These are phyloP conservation scores for Termitomyces heimii DNA, from an alignment of 768 basidiomycete species.

Conservation along the genomic window DNA sequence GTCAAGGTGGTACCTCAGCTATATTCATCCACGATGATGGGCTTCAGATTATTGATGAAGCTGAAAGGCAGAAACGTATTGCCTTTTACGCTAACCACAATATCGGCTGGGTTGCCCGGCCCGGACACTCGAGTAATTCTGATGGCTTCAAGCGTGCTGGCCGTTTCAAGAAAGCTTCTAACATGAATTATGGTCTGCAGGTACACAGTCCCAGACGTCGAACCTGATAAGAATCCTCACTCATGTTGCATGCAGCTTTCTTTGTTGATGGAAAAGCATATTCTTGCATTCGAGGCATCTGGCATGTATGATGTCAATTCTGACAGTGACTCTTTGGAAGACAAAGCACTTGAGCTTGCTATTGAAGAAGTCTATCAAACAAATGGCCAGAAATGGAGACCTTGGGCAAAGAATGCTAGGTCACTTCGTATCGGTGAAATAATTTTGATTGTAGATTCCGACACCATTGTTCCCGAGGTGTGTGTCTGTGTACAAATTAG, in stretches of 20 bases:
- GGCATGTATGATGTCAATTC: conserved; percentile 28
- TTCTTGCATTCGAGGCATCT: conserved; percentile 38
- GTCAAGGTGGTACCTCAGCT: conserved; percentile 79
- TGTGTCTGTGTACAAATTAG: neutral
- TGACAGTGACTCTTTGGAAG: conserved; percentile 51
- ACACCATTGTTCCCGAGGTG: conserved; percentile 73
- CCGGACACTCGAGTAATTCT: conserved; percentile 52
- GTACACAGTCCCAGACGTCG: conserved; percentile 17
- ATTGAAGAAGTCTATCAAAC: conserved; percentile 67
- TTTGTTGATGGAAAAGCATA: conserved; percentile 53
- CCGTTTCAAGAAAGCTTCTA: conserved; percentile 87
- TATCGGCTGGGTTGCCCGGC: conserved; percentile 83
- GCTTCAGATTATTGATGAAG: conserved; percentile 56
- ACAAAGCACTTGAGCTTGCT: conserved; percentile 65
- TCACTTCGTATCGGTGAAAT: conserved; percentile 74
- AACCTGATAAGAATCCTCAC: neutral
- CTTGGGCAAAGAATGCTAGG: conserved; percentile 74
- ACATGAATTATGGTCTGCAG: conserved; percentile 77
- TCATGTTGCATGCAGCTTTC: conserved; percentile 40
- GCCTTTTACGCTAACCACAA: conserved; percentile 71
- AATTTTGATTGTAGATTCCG: conserved; percentile 79
- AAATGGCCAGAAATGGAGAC: conserved; percentile 52
- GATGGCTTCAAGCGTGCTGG: conserved; percentile 79
- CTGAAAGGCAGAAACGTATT: conserved; percentile 61
- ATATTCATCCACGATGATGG: conserved; percentile 87